phyloP scores from a whole-genome alignment of 345 rosid genomes.

The Pistacia integerrima region DNA sequence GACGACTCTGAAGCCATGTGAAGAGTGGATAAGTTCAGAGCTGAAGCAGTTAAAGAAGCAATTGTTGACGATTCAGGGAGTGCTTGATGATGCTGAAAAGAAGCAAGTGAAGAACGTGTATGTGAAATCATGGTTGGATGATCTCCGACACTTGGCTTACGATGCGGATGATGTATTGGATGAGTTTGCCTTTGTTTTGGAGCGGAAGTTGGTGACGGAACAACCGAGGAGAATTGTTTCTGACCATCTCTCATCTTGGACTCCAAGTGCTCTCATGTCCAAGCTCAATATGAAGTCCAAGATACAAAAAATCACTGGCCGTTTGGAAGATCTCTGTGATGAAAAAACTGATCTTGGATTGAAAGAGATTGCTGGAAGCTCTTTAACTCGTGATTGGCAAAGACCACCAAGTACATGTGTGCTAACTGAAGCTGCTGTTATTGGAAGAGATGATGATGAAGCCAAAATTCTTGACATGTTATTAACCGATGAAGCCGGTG shows the following conservation, averaged over 20 bases:
- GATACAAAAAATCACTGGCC: background rate
- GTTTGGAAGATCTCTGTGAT: background rate
- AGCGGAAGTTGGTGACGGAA: background rate
- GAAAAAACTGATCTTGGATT: background rate
- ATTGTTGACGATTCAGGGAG: background rate
- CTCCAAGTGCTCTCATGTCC: too few relatives aligned
- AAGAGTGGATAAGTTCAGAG: background rate
- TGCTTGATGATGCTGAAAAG: background rate
- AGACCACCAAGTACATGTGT: background rate
- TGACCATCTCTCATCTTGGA: too few relatives aligned
- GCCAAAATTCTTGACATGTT: background rate
- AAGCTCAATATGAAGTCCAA: background rate
- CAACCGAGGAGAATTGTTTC: too few relatives aligned
- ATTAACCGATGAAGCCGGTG: background rate
- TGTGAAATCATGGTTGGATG: background rate
- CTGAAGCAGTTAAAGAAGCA: too few relatives aligned
- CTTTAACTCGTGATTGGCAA: background rate
- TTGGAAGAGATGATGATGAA: background rate
- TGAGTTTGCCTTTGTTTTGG: background rate
- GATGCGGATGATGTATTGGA: background rate
- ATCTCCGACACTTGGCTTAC: background rate
- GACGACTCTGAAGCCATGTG: background rate
- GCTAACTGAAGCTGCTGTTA: background rate
- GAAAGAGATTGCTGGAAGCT: background rate
- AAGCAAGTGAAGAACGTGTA: background rate